Base-by-base conservation (phyloP, 192 early-diverging fungal species). In the Coemansia aciculifera region DNA sequence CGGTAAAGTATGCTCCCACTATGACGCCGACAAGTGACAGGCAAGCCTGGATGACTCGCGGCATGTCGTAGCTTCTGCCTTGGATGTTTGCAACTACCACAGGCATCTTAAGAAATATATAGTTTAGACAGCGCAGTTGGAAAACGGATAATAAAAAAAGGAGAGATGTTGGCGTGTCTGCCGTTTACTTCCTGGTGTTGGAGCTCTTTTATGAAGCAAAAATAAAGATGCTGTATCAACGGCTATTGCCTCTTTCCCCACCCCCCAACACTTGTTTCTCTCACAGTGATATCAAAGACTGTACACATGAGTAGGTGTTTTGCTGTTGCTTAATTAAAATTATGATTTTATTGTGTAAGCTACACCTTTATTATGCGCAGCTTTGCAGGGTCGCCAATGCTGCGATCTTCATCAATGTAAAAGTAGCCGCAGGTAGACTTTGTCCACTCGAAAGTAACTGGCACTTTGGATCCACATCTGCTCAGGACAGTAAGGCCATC, bases 1-100 rank as follows among this genome's bases (percentile, higher is more conserved):
- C 59, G 12, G 40, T 36, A 1, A 67, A 46, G 0, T 42, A 49
- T 15, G 60, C 59, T 51, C 74, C 74, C 5, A 66, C 31, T 12
- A 76, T 24, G 2, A 51, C 64, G 12, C 64, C 64, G 34, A 37
- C 31, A 3, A 34, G 21, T 0, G 68, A 7, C 9, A 67, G 37
- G 0, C 19, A 21, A 17, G 27, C 52, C 12, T 67, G 24, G 0
- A 59, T 8, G 9, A 34, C 11, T n/a, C 24, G 19, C 34, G 57
- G 9, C 40, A 62, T 27, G 43, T 51, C 54, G 24, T 31, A 23
- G 13, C 31, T 43, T 0, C 8, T 31, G 54, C 40, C 17, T 13
- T 52, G 49, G 1, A 52, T 11, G 24, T 24, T 29, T 29, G 24
- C 24, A 29, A 52, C 49, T 29, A 52, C 11, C 11, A 13, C 17